A percentile compares a stretch with the other conserved stretches of the same genome.
Evolutionary conservation across 495 filamentous ascomycete genomes (phyloP).

Genomic region (Penicillium coprophilum): DNA sequence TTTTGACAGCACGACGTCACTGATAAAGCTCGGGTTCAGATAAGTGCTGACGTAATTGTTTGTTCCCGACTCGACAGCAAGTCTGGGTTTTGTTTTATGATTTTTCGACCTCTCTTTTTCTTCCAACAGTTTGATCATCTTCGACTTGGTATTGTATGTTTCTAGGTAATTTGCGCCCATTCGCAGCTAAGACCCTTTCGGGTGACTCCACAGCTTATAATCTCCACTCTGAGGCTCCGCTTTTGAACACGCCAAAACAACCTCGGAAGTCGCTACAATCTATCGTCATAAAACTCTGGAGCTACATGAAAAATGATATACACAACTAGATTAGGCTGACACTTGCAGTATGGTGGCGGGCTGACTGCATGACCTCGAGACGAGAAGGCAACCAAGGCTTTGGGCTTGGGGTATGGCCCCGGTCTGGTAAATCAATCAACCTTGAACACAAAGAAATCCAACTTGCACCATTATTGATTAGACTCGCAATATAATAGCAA

Average conservation of each 20-base stretch:
- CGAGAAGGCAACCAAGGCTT: no score
- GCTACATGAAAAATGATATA: no score
- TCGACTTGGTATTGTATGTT: neutral
- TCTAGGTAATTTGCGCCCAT: neutral
- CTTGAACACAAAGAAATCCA: no score
- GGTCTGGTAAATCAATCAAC: no score
- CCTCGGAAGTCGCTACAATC: no score
- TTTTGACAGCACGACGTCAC: constrained; percentile 1
- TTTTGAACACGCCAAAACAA: neutral
- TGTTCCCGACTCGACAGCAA: neutral
- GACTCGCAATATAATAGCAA: no score
- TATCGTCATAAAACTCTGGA: no score
- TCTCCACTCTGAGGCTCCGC: neutral
- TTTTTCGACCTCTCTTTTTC: neutral
- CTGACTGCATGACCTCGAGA: no score
- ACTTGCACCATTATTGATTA: no score
- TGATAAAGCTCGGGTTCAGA: constrained; percentile 1
- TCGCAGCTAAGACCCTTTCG: neutral
- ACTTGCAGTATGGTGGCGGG: no score
- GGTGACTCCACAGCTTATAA: neutral
- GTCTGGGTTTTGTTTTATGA: neutral
- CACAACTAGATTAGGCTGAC: no score
- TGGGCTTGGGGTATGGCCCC: no score
- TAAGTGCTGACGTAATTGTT: constrained; percentile 6
- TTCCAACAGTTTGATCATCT: neutral